A percentile compares a stretch with the other conserved stretches of the same genome.
These are phyloP conservation scores for Diaporthe australafricana DNA, from an alignment of 2,329 filamentous ascomycete species.

Conservation along the genomic window DNA sequence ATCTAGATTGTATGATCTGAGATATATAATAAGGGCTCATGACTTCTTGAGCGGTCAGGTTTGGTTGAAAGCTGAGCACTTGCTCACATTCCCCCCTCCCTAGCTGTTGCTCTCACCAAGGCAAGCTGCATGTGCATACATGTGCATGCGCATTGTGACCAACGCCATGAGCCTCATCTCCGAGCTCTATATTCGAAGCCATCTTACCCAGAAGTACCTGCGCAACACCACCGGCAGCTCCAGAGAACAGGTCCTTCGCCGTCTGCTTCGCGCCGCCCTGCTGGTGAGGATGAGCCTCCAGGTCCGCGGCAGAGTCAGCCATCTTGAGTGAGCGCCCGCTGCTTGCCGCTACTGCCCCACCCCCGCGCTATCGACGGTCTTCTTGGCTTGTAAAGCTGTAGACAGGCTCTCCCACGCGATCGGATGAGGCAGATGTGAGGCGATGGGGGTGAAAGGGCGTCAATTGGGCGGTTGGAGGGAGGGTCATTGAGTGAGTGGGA, in stretches of 20 bases:
- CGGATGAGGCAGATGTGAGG: background rate
- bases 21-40: background rate
- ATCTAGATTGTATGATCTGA: no score
- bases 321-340: conserved; percentile 39
- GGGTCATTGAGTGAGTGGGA: background rate
- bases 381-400: background rate
- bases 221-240: conserved; percentile 90
- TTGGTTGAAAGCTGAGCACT: background rate
- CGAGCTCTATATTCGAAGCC: background rate
- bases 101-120: background rate
- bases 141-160: background rate
- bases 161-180: background rate
- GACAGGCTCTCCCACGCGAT: background rate
- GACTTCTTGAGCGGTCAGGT: background rate
- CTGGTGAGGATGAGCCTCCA: conserved; percentile 47
- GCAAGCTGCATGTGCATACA: background rate
- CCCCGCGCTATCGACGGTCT: conserved; percentile 9
- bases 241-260: conserved; percentile 90
- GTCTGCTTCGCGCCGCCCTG: conserved; percentile 64
- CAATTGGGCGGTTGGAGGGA: background rate
- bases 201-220: conserved; percentile 91
- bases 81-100: background rate
- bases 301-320: conserved; percentile 51
- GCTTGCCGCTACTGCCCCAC: conserved; percentile 25
- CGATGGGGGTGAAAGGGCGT: background rate